These are phyloP conservation scores for Termitomyces sp. DNA, from an alignment of 768 basidiomycete species.

Conservation along the genomic window DNA sequence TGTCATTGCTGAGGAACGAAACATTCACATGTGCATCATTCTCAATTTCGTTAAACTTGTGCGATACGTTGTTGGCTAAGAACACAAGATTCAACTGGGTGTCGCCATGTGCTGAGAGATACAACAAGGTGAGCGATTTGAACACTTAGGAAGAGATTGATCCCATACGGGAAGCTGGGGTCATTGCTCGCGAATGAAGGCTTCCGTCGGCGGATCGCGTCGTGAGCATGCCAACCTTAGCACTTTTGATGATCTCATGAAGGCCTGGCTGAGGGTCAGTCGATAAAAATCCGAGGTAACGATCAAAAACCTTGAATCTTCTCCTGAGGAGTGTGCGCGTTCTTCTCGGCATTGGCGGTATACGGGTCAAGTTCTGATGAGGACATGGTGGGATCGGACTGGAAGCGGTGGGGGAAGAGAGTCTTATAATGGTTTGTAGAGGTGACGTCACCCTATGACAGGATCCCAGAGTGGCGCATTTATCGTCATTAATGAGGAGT, in stretches of 20 bases:
- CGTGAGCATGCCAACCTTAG: slow-evolving; percentile 72
- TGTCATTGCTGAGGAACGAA: slow-evolving; percentile 62
- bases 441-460: slow-evolving; percentile 16
- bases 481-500: slow-evolving; percentile 9
- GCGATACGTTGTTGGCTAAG: slow-evolving; percentile 67
- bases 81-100: slow-evolving; percentile 57
- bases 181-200: slow-evolving; percentile 81
- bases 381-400: slow-evolving; percentile 12
- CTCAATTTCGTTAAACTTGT: slow-evolving; percentile 73
- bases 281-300: background rate
- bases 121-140: background rate
- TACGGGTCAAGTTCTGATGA: slow-evolving; percentile 62
- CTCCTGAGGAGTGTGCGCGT: slow-evolving; percentile 49
- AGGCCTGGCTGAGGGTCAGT: slow-evolving; percentile 42
- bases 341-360: slow-evolving; percentile 58
- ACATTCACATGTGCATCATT: slow-evolving; percentile 78
- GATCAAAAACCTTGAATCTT: slow-evolving; percentile 52
- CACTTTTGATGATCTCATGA: slow-evolving; percentile 56
- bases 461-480: background rate
- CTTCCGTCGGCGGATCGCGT: slow-evolving; percentile 62
- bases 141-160: background rate
- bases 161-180: slow-evolving; percentile 55
- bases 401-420: background rate
- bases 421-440: slow-evolving; percentile 14
- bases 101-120: slow-evolving; percentile 32